Base-by-base conservation (phyloP, 441 rosid species). In the Flueggea neowawraea region DNA sequence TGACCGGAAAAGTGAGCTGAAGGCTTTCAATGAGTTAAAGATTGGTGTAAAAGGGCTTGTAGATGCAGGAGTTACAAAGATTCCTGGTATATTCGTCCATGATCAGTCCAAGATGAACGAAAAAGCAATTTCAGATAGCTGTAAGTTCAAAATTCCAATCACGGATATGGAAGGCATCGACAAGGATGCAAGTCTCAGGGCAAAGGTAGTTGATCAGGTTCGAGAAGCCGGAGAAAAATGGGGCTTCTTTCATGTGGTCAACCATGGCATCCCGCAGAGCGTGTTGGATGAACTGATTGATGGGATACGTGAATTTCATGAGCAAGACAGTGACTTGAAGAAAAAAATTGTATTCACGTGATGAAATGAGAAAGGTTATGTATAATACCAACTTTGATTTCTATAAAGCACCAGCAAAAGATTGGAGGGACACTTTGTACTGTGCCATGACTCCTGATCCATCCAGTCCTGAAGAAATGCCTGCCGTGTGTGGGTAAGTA, bases 31-130 rank as follows among this genome's bases (percentile, higher is more conserved):
- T 41, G 79, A 73, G 13, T 54, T 78, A 51, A 73, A 76, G 64
- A 60, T 75, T 5, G 82, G 85, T 12, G 82, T 83, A 13, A 78
- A 83, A 52, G 88, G 88, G 6, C 74, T 77, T 4, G 79, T 65
- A 2, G 88, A 79, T 36, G 63, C 73, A 2, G 74, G 79, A 12
- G 45, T 68, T 10, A 41, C 77, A 16, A 62, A 31, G 16, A 12
- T 78, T 54, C 82, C 80, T 4, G 64, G 57, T 9, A 77, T 72
- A 3, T 79, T 75, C 67, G 16, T 55, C 55, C 60, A 12, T 0
- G 63, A 69, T 22, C 16, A 36, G 0, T 16, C 28, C 16, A 43
- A 11, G 15, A 17, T 55, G 12, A 16, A 14, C 12, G 61, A 68
- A 43, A 33, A 16, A 16, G 28, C 64, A 6, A 45, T 12, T 43